These are phyloP conservation scores for Corylus avellana DNA, from an alignment of 306 rosid genomes.

Conservation along the genomic window DNA sequence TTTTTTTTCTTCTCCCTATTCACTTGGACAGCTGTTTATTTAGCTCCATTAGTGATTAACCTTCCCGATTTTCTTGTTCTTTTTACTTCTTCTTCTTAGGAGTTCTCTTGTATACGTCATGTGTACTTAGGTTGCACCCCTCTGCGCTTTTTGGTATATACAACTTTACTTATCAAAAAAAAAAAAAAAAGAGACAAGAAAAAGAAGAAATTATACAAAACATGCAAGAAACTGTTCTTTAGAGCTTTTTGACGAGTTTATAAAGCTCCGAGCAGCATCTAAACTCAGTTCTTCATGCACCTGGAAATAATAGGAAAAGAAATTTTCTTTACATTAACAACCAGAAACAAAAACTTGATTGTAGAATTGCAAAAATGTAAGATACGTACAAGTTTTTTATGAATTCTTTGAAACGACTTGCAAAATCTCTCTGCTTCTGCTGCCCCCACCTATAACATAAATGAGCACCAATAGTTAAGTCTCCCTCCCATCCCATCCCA, in stretches of 20 bases:
- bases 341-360: background rate
- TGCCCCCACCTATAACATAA: constrained; percentile 55
- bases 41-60: too few relatives aligned
- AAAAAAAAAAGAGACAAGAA: background rate
- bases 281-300: constrained; percentile 69
- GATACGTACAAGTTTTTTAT: constrained; percentile 62
- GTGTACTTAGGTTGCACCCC: too few relatives aligned
- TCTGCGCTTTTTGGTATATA: too few relatives aligned
- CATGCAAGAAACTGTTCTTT: constrained; percentile 22
- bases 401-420: constrained; percentile 66
- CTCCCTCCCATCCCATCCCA: too few relatives aligned
- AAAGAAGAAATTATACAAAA: constrained; percentile 14
- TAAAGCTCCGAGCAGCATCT: constrained; percentile 59
- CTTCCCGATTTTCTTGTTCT: too few relatives aligned
- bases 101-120: too few relatives aligned
- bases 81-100: too few relatives aligned
- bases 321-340: background rate
- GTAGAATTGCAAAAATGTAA: background rate
- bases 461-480: constrained; percentile 23
- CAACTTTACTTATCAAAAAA: too few relatives aligned
- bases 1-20: too few relatives aligned
- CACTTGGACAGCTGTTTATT: too few relatives aligned
- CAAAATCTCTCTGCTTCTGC: constrained; percentile 76
- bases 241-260: constrained; percentile 43
- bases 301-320: constrained; percentile 25